Evolutionary conservation across 1,284 basidiomycete species (phyloP).

Genomic region (Hemileia vastatrix): DNA sequence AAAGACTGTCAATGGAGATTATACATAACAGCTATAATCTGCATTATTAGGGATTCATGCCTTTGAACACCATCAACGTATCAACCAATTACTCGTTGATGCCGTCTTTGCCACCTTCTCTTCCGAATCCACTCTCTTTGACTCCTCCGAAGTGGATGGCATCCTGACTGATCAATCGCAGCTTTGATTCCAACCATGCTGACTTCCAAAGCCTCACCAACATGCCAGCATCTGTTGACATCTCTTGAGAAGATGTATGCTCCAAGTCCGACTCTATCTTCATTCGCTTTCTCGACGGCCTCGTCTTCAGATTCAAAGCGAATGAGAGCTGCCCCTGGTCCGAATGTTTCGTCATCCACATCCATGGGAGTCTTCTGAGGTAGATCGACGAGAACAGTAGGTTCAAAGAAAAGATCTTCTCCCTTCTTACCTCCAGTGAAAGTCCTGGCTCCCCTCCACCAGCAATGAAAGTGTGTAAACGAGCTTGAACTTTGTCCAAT

Average conservation of each 20-base stretch:
- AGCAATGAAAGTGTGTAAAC: no score
- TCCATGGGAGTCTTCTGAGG: constrained; percentile 36
- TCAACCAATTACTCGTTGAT: constrained; percentile 40
- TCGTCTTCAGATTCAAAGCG: constrained; percentile 38
- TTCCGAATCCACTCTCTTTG: constrained; percentile 35
- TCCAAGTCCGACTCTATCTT: constrained; percentile 39
- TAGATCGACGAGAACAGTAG: constrained; percentile 38
- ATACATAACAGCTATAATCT: background rate
- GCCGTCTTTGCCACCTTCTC: constrained; percentile 38
- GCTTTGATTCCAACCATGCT: constrained; percentile 44
- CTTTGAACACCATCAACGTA: constrained; percentile 39
- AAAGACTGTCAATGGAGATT: no score
- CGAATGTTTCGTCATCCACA: constrained; percentile 41
- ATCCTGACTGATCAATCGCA: constrained; percentile 35
- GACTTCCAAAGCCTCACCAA: constrained; percentile 39
- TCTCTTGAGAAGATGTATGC: constrained; percentile 21
- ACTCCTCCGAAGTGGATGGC: constrained; percentile 41
- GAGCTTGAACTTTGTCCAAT: constrained; percentile 25
- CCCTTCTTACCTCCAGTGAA: constrained; percentile 39
- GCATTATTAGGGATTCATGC: background rate
- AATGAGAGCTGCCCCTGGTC: constrained; percentile 41
- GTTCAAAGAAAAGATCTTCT: constrained; percentile 43
- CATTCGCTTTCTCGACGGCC: constrained; percentile 37
- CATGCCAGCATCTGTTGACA: constrained; percentile 37
- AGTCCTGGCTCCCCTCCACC: constrained; percentile 32